A percentile compares a stretch with the other conserved stretches of the same genome.
Evolutionary conservation across 208 protist species (phyloP).

Genomic region (Leishmania gerbilli): DNA sequence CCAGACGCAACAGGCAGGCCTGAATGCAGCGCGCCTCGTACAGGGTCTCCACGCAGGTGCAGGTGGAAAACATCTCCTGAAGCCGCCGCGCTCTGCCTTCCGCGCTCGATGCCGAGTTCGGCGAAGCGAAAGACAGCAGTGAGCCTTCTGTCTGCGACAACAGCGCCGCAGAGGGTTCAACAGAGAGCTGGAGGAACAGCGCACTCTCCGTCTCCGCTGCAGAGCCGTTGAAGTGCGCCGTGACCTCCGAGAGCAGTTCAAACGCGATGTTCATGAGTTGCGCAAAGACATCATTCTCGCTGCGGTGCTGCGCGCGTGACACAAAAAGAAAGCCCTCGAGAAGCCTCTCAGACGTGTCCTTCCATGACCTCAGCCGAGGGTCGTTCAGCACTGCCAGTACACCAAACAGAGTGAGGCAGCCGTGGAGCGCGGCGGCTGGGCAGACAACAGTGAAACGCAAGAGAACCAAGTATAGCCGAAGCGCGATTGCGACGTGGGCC

Average conservation of each 20-base stretch:
- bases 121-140: neutral
- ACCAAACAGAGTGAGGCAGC: slow-evolving; percentile 56
- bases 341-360: slow-evolving; percentile 35
- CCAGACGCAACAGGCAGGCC: slow-evolving; percentile 20
- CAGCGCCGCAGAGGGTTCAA: neutral
- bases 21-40: slow-evolving; percentile 38
- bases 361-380: slow-evolving; percentile 8
- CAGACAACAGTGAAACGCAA: slow-evolving; percentile 45
- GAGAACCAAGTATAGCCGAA: slow-evolving; percentile 63
- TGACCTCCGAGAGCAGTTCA: slow-evolving; percentile 19
- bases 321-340: slow-evolving; percentile 38
- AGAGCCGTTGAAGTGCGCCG: slow-evolving; percentile 15
- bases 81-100: neutral
- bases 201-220: neutral
- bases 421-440: slow-evolving; percentile 50
- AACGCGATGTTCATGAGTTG: slow-evolving; percentile 13
- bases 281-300: slow-evolving; percentile 14
- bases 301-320: slow-evolving; percentile 24
- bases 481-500: slow-evolving; percentile 41
- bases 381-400: slow-evolving; percentile 51
- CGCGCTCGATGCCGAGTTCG: neutral
- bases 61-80: slow-evolving; percentile 15
- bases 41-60: slow-evolving; percentile 25
- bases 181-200: slow-evolving; percentile 13
- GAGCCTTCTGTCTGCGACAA: neutral